These are phyloP conservation scores for Penicillium aurantiogriseum DNA, from an alignment of 2,329 filamentous ascomycete species.

Conservation along the genomic window DNA sequence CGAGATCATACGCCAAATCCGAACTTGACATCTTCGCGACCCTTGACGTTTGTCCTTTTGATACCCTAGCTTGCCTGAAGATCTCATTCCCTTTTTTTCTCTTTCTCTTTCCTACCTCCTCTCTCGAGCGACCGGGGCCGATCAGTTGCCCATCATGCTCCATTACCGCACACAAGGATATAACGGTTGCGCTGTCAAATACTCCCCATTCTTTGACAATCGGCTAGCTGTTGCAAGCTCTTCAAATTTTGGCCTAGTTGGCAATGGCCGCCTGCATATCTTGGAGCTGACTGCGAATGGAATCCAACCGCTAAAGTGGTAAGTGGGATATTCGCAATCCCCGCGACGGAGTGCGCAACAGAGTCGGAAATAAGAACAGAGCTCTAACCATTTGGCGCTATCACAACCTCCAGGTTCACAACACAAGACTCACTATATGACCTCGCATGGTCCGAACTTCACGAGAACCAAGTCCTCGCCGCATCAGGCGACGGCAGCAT, in stretches of 20 bases:
- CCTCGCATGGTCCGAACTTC: slow-evolving; percentile 89
- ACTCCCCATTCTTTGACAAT: slow-evolving; percentile 97
- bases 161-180: slow-evolving; percentile 91
- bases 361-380: neutral
- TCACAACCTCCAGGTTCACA: slow-evolving; percentile 65
- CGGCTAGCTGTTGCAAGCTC: slow-evolving; percentile 84
- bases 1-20: slow-evolving; percentile 13
- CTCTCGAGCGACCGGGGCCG: slow-evolving; percentile 4
- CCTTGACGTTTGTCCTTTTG: slow-evolving; percentile 6
- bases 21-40: slow-evolving; percentile 4
- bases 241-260: slow-evolving; percentile 96
- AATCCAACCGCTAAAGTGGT: slow-evolving; percentile 81
- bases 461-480: slow-evolving; percentile 89
- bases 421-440: slow-evolving; percentile 98
- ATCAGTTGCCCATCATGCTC: slow-evolving; percentile 62
- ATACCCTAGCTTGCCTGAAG: slow-evolving; percentile 6
- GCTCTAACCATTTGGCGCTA: slow-evolving; percentile 2
- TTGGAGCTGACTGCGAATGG: slow-evolving; percentile 79
- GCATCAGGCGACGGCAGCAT: slow-evolving; percentile 91
- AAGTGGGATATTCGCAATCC: slow-evolving; percentile 18
- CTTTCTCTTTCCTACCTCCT: neutral
- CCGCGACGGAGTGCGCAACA: neutral
- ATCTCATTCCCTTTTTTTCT: neutral
- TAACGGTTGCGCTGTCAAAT: slow-evolving; percentile 96
- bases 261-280: slow-evolving; percentile 87